Conservation (phyloP, 2,329 filamentous ascomycete genomes). For the Colletotrichum karsti region DNA sequence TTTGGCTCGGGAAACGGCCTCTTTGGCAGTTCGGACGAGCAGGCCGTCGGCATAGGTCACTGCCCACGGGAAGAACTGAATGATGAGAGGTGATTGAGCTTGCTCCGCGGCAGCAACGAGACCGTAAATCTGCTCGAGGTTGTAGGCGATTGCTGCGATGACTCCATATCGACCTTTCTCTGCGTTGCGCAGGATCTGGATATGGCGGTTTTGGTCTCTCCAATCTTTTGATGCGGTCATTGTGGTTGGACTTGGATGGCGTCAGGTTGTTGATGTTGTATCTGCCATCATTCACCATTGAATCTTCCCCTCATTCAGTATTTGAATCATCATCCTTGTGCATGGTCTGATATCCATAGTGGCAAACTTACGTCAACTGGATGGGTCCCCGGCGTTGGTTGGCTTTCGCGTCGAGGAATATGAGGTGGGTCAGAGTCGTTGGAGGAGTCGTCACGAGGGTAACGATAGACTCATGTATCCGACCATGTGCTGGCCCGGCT, state of each 20-base stretch:
- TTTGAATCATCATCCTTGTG: neutral
- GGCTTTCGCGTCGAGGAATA: neutral
- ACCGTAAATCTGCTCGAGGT: slow-evolving; percentile 75
- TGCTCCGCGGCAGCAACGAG: slow-evolving; percentile 73
- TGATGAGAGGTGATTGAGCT: slow-evolving; percentile 71
- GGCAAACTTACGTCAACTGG: neutral
- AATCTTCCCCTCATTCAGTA: neutral
- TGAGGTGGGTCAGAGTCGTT: neutral
- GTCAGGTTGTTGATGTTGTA: neutral
- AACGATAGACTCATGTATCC: neutral
- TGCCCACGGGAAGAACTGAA: slow-evolving; percentile 79
- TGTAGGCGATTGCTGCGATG: slow-evolving; percentile 61
- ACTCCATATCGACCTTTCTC: slow-evolving; percentile 55
- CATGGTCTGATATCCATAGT: neutral
- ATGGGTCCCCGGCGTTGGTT: neutral
- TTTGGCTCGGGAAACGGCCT: slow-evolving; percentile 59
- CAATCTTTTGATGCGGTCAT: slow-evolving; percentile 4
- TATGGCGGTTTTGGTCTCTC: slow-evolving; percentile 1
- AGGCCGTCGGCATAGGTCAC: slow-evolving; percentile 67
- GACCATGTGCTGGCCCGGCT: too few relatives aligned
- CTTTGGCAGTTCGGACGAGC: slow-evolving; percentile 63
- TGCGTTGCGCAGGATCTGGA: slow-evolving; percentile 10
- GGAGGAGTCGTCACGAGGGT: neutral
- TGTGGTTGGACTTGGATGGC: neutral
- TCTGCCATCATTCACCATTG: neutral